Evolutionary conservation across 768 basidiomycete species (phyloP).

Genomic region (Cystofilobasidium macerans): DNA sequence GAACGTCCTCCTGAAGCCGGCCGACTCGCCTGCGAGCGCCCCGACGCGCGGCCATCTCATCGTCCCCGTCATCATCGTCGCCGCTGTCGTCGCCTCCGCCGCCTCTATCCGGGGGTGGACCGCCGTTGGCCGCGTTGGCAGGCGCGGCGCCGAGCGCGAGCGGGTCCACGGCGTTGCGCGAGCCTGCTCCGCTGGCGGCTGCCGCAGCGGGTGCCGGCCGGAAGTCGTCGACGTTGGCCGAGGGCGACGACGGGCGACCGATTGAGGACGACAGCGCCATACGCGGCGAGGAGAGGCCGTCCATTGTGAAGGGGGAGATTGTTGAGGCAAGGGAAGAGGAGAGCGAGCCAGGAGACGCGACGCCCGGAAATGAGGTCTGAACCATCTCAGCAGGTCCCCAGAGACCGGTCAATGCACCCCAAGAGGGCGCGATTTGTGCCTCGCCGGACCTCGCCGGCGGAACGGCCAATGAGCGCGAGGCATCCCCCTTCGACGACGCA

Average conservation of each 20-base stretch:
- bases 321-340: background rate
- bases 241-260: background rate
- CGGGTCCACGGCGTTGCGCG: background rate
- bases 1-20: slow-evolving; percentile 49
- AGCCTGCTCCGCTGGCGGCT: too few relatives aligned
- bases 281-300: slow-evolving; percentile 2
- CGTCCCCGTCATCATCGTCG: slow-evolving; percentile 12
- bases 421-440: too few relatives aligned
- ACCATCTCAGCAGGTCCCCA: too few relatives aligned
- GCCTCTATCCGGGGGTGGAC: background rate
- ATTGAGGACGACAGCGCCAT: background rate
- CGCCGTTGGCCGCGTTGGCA: background rate
- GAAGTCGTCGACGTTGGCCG: background rate
- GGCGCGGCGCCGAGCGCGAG: slow-evolving; percentile 9
- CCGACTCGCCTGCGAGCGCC: background rate
- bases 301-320: background rate
- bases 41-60: background rate
- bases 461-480: too few relatives aligned
- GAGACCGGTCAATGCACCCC: too few relatives aligned
- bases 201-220: background rate
- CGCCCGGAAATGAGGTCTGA: too few relatives aligned
- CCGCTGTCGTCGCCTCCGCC: background rate
- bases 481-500: too few relatives aligned
- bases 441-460: too few relatives aligned
- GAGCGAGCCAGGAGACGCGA: too few relatives aligned